phyloP scores from a whole-genome alignment of 2,329 filamentous ascomycete genomes.

The Arthroderma sp. region DNA sequence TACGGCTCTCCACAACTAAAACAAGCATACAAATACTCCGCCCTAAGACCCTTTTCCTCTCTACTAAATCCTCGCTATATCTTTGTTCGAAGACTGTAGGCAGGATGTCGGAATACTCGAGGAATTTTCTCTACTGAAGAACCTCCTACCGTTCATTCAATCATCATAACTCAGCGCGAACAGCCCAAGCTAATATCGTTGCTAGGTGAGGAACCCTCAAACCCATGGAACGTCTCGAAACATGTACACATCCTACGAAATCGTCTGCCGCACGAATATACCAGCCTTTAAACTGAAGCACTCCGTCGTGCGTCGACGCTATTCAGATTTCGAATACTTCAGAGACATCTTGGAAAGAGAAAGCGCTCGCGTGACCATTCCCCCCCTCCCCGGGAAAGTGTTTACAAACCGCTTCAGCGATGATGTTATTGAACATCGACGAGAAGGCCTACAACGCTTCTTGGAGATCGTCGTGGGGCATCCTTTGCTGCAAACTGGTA shows the following conservation, averaged over 20 bases:
- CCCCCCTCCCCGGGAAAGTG: constrained; percentile 88
- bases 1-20: neutral
- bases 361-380: constrained; percentile 85
- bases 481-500: constrained; percentile 90
- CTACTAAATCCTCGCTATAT: neutral
- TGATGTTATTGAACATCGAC: constrained; percentile 89
- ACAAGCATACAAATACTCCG: neutral
- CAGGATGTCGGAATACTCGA: no score
- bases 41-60: neutral
- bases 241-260: constrained; percentile 99
- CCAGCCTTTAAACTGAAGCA: constrained; percentile 93
- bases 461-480: constrained; percentile 96
- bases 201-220: constrained; percentile 81
- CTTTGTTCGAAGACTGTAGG: no score
- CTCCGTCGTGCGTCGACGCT: constrained; percentile 77
- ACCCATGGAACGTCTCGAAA: constrained; percentile 86
- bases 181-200: neutral
- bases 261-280: constrained; percentile 95
- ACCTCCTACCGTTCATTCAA: no score
- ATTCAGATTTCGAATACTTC: constrained; percentile 98
- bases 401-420: constrained; percentile 97
- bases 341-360: constrained; percentile 96
- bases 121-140: no score
- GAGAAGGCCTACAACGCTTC: constrained; percentile 87
- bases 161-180: neutral